Base-by-base conservation (phyloP, 306 rosid genomes). In the Argentina anserina region DNA sequence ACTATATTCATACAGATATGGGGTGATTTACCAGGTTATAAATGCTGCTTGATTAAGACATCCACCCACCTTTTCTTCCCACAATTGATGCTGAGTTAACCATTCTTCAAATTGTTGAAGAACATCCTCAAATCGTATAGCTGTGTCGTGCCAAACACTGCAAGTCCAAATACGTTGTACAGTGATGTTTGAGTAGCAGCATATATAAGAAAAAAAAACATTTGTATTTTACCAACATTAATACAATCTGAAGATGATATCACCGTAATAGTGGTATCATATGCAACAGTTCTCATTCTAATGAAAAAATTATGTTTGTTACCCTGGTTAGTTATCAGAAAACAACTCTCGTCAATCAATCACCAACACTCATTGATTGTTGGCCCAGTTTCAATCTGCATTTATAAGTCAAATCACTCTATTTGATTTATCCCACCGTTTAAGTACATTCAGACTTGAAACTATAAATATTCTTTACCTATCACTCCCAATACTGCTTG, bases 111-210 rank as follows among this genome's bases (percentile, higher is more conserved):
- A 91, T 72, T 93, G 84, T 75, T 82, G 82, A 81, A 91, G 78
- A 80, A 93, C 97, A 45, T 93, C 90, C 69, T 79, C 81, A 74
- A 86, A 93, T 64, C 82, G 82, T 74, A 93, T 85, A 67, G 98
- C 91, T 58, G 98, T 93, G 77, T 91, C 98, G 74, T 93, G 94
- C 97, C 98, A 93, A 78, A 93, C 98, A 80, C 98, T 93, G 83
- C 39, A 67, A 25, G 46, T 65, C 36, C 68, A 1, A 10, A 39
- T 41, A 73, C 3, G 56, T 81, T 47, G 73, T 3, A 61, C 14
- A 42, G 43, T 6, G 59, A 75, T 50, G 41, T 33, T 58, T 65
- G 41, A 33, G 42, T 43, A 46, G 18, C 31, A 75, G 70, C 40
- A 65, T 55, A 25, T 11, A 18, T n/a, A n/a, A n/a, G n/a, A 62